These are phyloP conservation scores for Hypsizygus ulmarius DNA, from an alignment of 1,284 basidiomycete genomes.

Conservation along the genomic window DNA sequence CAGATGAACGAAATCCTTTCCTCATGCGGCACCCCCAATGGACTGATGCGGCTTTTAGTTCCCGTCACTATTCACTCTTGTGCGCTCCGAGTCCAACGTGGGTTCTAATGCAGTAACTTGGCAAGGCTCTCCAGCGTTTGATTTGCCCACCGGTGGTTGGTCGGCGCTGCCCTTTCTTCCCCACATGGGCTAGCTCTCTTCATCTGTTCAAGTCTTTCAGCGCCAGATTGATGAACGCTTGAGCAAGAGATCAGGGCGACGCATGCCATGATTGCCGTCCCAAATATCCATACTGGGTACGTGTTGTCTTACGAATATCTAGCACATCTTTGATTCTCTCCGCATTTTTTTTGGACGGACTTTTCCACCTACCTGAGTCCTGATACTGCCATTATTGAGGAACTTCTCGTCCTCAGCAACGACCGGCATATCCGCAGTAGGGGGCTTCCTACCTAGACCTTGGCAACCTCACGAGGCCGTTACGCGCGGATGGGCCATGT, in stretches of 20 bases:
- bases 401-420: neutral
- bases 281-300: conserved; percentile 13
- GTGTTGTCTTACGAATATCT: neutral
- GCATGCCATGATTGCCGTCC: conserved; percentile 14
- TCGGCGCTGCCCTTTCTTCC: conserved; percentile 7
- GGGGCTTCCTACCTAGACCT: neutral
- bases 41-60: neutral
- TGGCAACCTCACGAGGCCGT: conserved; percentile 1
- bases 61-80: neutral
- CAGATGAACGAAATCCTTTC: too few species aligned
- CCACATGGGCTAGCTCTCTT: conserved; percentile 5
- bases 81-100: neutral
- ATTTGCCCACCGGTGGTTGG: conserved; percentile 2
- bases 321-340: neutral
- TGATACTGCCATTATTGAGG: neutral
- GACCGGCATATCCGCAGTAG: neutral
- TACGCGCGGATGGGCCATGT: conserved; percentile 6
- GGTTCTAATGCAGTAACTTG: too few species aligned
- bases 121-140: conserved; percentile 1
- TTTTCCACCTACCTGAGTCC: conserved; percentile 6
- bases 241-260: conserved; percentile 10
- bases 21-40: neutral
- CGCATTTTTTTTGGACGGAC: conserved; percentile 4
- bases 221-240: conserved; percentile 13
- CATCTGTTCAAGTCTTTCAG: neutral